Evolutionary conservation across 306 rosid species (phyloP).

Genomic region (Trifolium fragiferum): DNA sequence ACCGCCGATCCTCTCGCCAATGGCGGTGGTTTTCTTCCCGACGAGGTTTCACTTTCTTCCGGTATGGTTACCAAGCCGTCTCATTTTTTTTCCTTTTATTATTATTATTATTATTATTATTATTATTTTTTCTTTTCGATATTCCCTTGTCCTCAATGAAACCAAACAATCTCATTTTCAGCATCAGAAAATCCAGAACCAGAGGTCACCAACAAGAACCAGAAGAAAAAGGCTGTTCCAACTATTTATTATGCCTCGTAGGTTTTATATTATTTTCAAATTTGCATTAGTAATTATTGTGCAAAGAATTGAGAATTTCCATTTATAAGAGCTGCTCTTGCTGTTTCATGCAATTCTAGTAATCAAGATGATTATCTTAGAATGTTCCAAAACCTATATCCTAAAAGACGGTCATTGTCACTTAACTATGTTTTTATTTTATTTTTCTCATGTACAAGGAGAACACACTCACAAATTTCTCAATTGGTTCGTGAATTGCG

Average conservation of each 20-base stretch:
- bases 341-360: constrained; percentile 17
- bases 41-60: constrained; percentile 47
- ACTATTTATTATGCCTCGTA: constrained; percentile 87
- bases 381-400: constrained; percentile 7
- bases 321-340: not conserved
- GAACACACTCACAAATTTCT: constrained; percentile 95
- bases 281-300: not conserved
- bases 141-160: not conserved
- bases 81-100: not conserved
- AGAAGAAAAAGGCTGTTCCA: constrained; percentile 70
- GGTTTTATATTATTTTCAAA: constrained; percentile 40
- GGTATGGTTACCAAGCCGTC: constrained; percentile 42
- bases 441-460: constrained; percentile 58
- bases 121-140: not conserved
- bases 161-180: constrained; percentile 16
- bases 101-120: not conserved
- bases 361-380: not conserved
- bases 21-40: constrained; percentile 88
- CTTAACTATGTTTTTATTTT: constrained; percentile 12
- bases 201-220: constrained; percentile 54
- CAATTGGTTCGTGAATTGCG: constrained; percentile 84
- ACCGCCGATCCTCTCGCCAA: constrained; percentile 63
- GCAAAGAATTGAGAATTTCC: not conserved
- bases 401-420: constrained; percentile 3
- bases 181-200: constrained; percentile 51